Evolutionary conservation across 495 filamentous ascomycete species (phyloP).

Genomic region (Hypoxylon crocopeplum): DNA sequence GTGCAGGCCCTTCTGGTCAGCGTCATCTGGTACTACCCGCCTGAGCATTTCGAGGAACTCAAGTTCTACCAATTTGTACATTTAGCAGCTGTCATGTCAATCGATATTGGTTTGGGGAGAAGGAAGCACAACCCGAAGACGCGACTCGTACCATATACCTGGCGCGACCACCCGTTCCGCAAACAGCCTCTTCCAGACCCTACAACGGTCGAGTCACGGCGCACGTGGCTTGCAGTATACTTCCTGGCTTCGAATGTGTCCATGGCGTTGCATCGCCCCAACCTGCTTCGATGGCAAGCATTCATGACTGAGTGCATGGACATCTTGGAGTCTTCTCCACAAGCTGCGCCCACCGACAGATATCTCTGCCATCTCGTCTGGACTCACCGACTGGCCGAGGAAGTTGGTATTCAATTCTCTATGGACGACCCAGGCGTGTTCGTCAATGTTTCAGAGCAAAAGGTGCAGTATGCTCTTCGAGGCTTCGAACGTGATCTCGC

Average conservation of each 20-base stretch:
- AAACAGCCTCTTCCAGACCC: slow-evolving; percentile 61
- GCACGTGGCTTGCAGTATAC: slow-evolving; percentile 85
- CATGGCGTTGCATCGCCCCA: slow-evolving; percentile 81
- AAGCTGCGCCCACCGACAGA: slow-evolving; percentile 75
- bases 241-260: slow-evolving; percentile 75
- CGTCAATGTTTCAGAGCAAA: slow-evolving; percentile 73
- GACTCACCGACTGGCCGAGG: slow-evolving; percentile 81
- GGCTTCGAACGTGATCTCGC: slow-evolving; percentile 79
- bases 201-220: slow-evolving; percentile 72
- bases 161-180: slow-evolving; percentile 57
- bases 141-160: slow-evolving; percentile 47
- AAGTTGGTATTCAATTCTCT: slow-evolving; percentile 75
- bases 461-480: slow-evolving; percentile 75
- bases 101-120: slow-evolving; percentile 84
- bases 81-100: slow-evolving; percentile 80
- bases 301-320: slow-evolving; percentile 88
- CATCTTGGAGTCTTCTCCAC: slow-evolving; percentile 71
- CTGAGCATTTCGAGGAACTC: slow-evolving; percentile 82
- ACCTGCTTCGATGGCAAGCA: slow-evolving; percentile 78
- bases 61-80: slow-evolving; percentile 92
- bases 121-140: slow-evolving; percentile 52
- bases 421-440: slow-evolving; percentile 73
- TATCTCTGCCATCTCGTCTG: slow-evolving; percentile 77
- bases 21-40: slow-evolving; percentile 82
- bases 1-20: slow-evolving; percentile 79